Conservation (phyloP, 2,329 filamentous ascomycete genomes). For the Nemania diffusa region DNA sequence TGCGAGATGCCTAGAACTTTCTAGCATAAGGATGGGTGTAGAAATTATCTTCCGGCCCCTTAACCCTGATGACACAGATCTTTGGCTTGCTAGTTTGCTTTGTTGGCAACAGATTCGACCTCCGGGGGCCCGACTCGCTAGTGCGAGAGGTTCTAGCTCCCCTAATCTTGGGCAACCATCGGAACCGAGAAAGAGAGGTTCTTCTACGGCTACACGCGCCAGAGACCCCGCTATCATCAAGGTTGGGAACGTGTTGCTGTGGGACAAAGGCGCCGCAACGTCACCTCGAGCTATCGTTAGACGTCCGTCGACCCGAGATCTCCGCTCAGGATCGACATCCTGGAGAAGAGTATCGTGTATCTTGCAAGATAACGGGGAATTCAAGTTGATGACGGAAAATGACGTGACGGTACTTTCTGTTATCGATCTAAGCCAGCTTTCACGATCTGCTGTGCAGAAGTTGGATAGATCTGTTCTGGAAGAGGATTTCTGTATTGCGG, state of each 20-base stretch:
- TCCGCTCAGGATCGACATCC: constrained; percentile 64
- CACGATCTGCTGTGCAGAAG: constrained; percentile 88
- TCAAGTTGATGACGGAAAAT: constrained; percentile 88
- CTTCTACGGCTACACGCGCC: constrained; percentile 50
- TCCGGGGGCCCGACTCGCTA: constrained; percentile 64
- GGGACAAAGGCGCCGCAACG: constrained; percentile 78
- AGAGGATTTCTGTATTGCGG: constrained; percentile 92
- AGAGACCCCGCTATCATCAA: constrained; percentile 92
- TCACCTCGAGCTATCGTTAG: constrained; percentile 67
- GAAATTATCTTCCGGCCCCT: constrained; percentile 74
- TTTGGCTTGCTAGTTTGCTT: constrained; percentile 82
- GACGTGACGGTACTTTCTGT: constrained; percentile 83
- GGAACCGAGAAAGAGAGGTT: constrained; percentile 57
- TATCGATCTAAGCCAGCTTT: constrained; percentile 88
- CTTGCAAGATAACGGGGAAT: constrained; percentile 91
- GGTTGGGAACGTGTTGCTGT: constrained; percentile 88
- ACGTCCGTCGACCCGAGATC: constrained; percentile 66
- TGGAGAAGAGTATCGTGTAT: constrained; percentile 95
- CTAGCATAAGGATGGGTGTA: constrained; percentile 63
- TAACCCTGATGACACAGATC: constrained; percentile 73
- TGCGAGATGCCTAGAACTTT: constrained; percentile 64
- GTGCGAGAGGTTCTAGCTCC: constrained; percentile 52
- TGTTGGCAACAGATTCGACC: constrained; percentile 83
- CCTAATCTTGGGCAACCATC: constrained; percentile 53
- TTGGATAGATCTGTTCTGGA: constrained; percentile 91